These are phyloP conservation scores for Pholiota conissans DNA, from an alignment of 768 basidiomycete species.

Conservation along the genomic window DNA sequence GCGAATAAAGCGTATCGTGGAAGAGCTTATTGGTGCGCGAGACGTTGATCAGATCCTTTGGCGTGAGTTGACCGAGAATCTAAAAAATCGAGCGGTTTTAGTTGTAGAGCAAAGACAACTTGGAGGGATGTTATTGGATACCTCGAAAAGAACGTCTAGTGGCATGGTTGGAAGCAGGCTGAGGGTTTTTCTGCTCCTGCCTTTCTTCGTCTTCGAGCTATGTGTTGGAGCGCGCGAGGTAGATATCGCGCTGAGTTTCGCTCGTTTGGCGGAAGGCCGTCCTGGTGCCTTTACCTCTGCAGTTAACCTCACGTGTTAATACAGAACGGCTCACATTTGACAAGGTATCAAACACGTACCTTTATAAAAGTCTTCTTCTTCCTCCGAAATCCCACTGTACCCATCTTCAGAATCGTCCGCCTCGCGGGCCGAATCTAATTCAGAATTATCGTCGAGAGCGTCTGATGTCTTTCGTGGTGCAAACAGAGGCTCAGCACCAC, in stretches of 20 bases:
- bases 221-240: not conserved
- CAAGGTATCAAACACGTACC: too few species aligned
- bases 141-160: conserved; percentile 25
- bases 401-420: too few species aligned
- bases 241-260: not conserved
- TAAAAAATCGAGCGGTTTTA: too few species aligned
- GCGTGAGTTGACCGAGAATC: conserved; percentile 22
- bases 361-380: not conserved
- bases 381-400: not conserved
- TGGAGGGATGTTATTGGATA: too few species aligned
- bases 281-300: not conserved
- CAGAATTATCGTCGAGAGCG: too few species aligned
- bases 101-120: not conserved
- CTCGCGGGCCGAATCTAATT: too few species aligned
- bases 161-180: conserved; percentile 24
- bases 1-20: conserved; percentile 17
- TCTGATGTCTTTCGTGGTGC: too few species aligned
- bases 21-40: conserved; percentile 23
- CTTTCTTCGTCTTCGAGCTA: not conserved
- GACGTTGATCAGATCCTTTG: conserved; percentile 26
- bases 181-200: conserved; percentile 6
- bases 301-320: too few species aligned
- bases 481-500: too few species aligned
- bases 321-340: too few species aligned
- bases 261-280: not conserved